Base-by-base conservation (phyloP, 1,139 yeast species). In the Diutina mesorugosa region DNA sequence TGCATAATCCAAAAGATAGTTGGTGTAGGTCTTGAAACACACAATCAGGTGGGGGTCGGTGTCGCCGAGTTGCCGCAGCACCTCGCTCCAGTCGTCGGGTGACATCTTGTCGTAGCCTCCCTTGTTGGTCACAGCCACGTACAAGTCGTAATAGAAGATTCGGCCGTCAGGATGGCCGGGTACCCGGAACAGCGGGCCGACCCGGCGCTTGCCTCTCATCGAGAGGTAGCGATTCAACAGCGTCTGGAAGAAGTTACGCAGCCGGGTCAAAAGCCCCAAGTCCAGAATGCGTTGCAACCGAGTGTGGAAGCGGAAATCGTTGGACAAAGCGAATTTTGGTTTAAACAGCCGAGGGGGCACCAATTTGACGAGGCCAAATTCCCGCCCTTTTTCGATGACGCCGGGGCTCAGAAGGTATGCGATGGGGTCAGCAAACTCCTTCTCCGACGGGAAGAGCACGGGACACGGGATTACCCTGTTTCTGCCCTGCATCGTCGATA, bases 241-340 rank as follows among this genome's bases (percentile, higher is more conserved):
- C 58, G 79, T 81, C 54, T 72, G 72, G 67, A 86, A 86, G 63
- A 82, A 82, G 59, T 77, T 72, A 56, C 91, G 70, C 46, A 86
- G 80, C 60, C 95, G 72, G 56, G 84, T 83, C 9, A 78, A 68
- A 18, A 87, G 67, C 28, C 86, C 85, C 64, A 87, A 71, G 65
- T 85, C 89, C 63, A 81, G 79, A 57, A 87, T 64, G 56, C 75
- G 78, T 65, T 87, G 93, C 29, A 83, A 67, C 57, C 93, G 69
- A 6, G 90, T 85, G 60, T 81, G 84, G 64, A 87, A 86, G 57
- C 69, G 74, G 66, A 87, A 85, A 8, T 70, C 65, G 48, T 73
- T 70, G 55, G 86, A 76, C 18, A 86, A 70, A 59, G 80, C 74
- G 60, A 85, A 76, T 0, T 74, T 71, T 1, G 71, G 72, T 57